Evolutionary conservation across 2,329 filamentous ascomycete genomes (phyloP).

Genomic region (Diaporthe batatas): DNA sequence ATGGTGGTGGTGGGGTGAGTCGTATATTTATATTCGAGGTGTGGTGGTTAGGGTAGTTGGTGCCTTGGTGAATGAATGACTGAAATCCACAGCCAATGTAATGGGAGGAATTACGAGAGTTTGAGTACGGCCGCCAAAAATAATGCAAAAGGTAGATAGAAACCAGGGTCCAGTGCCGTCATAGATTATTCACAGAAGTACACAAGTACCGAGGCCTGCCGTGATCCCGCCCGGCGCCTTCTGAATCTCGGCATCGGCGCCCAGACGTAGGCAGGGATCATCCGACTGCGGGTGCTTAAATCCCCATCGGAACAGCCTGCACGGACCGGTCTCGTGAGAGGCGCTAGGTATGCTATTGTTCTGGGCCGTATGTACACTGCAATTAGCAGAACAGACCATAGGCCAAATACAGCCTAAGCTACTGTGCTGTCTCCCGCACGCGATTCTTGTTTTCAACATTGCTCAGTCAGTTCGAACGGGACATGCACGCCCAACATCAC

Average conservation of each 20-base stretch:
- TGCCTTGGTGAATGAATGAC: background rate
- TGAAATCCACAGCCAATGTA: background rate
- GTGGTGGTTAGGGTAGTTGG: no score
- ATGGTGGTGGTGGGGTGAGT: background rate
- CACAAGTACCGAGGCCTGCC: conserved; percentile 35
- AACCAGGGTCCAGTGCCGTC: conserved; percentile 36
- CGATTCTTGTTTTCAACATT: background rate
- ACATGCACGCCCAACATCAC: background rate
- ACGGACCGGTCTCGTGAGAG: conserved; percentile 14
- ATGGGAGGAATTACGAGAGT: background rate
- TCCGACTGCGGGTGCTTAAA: background rate
- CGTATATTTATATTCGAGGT: background rate
- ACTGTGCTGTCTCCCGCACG: background rate
- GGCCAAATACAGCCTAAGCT: background rate
- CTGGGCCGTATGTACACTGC: background rate
- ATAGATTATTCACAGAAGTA: conserved; percentile 36
- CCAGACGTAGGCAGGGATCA: conserved; percentile 33
- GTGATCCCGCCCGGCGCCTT: conserved; percentile 32
- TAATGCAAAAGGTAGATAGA: background rate
- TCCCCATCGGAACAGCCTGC: conserved; percentile 5
- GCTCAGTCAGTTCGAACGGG: background rate
- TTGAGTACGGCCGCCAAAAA: background rate
- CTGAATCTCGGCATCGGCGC: conserved; percentile 40
- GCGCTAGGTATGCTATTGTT: background rate
- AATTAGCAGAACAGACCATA: background rate